phyloP scores from a whole-genome alignment of 306 rosid species.

The Citrullus mucosospermus region DNA sequence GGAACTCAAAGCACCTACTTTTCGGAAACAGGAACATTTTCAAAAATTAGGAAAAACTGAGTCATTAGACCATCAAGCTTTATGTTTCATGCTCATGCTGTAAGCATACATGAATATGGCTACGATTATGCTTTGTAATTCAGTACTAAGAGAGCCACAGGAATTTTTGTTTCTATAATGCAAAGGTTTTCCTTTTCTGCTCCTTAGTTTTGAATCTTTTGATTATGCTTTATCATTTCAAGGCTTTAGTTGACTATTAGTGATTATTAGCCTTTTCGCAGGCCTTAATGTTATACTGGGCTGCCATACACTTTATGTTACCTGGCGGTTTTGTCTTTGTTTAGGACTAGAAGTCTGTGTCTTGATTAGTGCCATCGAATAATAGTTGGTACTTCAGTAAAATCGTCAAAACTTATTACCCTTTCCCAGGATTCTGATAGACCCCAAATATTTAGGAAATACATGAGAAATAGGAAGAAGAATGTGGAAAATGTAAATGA shows the following conservation, averaged over 20 bases:
- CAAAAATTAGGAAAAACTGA: slow-evolving; percentile 76
- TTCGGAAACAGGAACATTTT: slow-evolving; percentile 91
- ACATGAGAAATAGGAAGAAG: no score
- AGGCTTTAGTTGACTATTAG: not conserved
- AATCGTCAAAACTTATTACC: not conserved
- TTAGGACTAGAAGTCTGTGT: not conserved
- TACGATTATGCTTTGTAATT: not conserved
- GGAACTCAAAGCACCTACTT: slow-evolving; percentile 96
- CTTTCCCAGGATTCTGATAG: not conserved
- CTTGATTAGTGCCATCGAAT: not conserved
- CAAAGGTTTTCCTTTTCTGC: not conserved
- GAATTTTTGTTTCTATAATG: not conserved
- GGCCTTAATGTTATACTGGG: not conserved
- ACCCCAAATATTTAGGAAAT: no score
- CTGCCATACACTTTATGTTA: not conserved
- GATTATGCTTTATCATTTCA: not conserved
- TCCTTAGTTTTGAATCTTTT: not conserved
- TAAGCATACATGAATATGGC: not conserved
- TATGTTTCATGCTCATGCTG: not conserved
- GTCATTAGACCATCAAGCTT: not conserved
- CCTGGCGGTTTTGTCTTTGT: not conserved
- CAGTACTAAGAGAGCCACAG: not conserved
- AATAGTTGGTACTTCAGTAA: not conserved
- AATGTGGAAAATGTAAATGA: no score
- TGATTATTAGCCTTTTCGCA: not conserved